phyloP scores from a whole-genome alignment of 2,329 filamentous ascomycete genomes.

The Fusarium algeriense region DNA sequence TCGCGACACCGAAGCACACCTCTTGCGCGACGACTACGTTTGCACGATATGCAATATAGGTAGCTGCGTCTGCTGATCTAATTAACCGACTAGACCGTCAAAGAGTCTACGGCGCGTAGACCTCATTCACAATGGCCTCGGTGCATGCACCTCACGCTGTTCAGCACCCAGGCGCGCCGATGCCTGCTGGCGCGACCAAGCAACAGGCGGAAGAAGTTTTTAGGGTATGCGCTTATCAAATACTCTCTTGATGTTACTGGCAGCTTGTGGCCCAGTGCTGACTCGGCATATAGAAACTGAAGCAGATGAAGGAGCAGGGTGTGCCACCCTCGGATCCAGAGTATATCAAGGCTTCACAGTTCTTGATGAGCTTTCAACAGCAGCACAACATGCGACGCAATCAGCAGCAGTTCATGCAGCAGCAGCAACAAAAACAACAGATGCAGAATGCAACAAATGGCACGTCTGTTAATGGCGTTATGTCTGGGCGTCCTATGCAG shows the following conservation, averaged over 20 bases:
- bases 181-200: constrained; percentile 77
- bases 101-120: constrained; percentile 30
- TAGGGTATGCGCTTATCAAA: constrained; percentile 62
- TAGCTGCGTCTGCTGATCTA: constrained; percentile 45
- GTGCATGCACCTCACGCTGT: constrained; percentile 79
- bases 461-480: constrained; percentile 61
- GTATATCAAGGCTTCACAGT: constrained; percentile 82
- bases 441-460: constrained; percentile 70
- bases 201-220: constrained; percentile 83
- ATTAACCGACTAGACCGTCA: constrained; percentile 44
- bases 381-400: constrained; percentile 68
- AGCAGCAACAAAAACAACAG: constrained; percentile 57
- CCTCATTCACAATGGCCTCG: constrained; percentile 76
- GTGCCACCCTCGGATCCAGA: constrained; percentile 87
- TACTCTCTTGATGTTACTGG: neutral
- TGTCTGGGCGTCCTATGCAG: constrained; percentile 56
- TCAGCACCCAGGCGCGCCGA: constrained; percentile 72
- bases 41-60: constrained; percentile 56
- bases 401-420: constrained; percentile 59
- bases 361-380: constrained; percentile 78
- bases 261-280: constrained; percentile 27
- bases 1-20: constrained; percentile 43
- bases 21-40: constrained; percentile 43
- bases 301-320: constrained; percentile 88
- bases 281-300: constrained; percentile 75